A percentile compares a stretch with the other conserved stretches of the same genome.
These are phyloP conservation scores for Trypanosoma scelopori DNA, from an alignment of 208 protist genomes.

Conservation along the genomic window DNA sequence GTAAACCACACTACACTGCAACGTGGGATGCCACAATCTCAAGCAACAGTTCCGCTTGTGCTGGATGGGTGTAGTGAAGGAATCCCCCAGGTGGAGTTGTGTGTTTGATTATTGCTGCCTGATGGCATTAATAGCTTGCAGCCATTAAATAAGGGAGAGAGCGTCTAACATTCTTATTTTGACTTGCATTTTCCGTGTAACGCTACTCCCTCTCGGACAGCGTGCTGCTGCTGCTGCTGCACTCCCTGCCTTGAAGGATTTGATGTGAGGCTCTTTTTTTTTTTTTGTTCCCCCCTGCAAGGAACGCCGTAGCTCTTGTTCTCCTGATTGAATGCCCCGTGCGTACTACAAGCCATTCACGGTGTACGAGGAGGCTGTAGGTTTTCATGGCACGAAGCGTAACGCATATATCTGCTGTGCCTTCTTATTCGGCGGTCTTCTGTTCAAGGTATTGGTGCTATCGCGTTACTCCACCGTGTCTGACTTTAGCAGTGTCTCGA, in stretches of 20 bases:
- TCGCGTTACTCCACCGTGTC: conserved; percentile 48
- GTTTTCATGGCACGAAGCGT: conserved; percentile 60
- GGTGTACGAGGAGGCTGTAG: conserved; percentile 76
- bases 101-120: no score
- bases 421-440: conserved; percentile 55
- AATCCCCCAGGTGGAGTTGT: no score
- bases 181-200: no score
- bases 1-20: conserved; percentile 53
- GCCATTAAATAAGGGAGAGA: no score
- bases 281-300: conserved; percentile 11
- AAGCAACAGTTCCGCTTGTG: no score
- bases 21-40: neutral
- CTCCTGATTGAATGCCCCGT: conserved; percentile 55
- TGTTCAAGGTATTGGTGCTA: conserved; percentile 63
- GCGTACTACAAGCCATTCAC: conserved; percentile 86
- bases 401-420: conserved; percentile 77
- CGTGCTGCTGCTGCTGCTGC: no score
- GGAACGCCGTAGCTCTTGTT: neutral
- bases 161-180: no score
- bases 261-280: no score
- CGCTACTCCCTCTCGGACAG: no score
- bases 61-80: no score
- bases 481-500: conserved; percentile 9
- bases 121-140: no score
- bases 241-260: no score